Evolutionary conservation across 305 asterid genomes (phyloP).

Genomic region (Caryopteris hybrid): DNA sequence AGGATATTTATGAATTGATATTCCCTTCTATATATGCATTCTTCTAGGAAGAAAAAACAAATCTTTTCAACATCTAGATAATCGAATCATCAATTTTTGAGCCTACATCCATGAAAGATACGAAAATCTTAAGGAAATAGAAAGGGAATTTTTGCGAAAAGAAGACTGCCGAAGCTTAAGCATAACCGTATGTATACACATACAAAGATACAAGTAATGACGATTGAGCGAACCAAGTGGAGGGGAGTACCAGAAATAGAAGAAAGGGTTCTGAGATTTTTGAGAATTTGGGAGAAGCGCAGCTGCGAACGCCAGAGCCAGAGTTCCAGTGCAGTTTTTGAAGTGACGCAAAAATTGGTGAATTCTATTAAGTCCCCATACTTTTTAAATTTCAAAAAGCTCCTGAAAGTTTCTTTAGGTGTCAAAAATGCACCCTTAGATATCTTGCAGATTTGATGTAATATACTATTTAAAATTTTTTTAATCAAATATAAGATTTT

Average conservation of each 20-base stretch:
- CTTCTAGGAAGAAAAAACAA: not conserved
- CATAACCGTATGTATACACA: not conserved
- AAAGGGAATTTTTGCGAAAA: not conserved
- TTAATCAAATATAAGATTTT: too few species aligned
- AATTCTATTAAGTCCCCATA: not conserved
- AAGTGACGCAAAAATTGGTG: not conserved
- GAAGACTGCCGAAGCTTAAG: not conserved
- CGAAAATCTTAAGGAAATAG: not conserved
- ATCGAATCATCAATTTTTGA: not conserved
- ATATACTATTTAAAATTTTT: too few species aligned
- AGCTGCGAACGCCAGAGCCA: not conserved
- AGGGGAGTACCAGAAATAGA: conserved; percentile 6
- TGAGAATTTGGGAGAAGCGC: not conserved
- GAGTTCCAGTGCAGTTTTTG: not conserved
- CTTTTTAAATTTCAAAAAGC: not conserved
- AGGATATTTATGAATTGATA: not conserved
- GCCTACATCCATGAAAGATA: not conserved
- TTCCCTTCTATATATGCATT: not conserved
- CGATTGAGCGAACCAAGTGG: not conserved
- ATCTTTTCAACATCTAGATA: not conserved
- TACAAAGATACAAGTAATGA: not conserved
- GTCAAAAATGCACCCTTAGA: not conserved
- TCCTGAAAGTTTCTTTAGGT: not conserved
- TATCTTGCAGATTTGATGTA: too few species aligned
- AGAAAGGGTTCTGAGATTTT: not conserved